Base-by-base conservation (phyloP, 371 early-diverging fungal genomes). In the Parasitella parasitica region DNA sequence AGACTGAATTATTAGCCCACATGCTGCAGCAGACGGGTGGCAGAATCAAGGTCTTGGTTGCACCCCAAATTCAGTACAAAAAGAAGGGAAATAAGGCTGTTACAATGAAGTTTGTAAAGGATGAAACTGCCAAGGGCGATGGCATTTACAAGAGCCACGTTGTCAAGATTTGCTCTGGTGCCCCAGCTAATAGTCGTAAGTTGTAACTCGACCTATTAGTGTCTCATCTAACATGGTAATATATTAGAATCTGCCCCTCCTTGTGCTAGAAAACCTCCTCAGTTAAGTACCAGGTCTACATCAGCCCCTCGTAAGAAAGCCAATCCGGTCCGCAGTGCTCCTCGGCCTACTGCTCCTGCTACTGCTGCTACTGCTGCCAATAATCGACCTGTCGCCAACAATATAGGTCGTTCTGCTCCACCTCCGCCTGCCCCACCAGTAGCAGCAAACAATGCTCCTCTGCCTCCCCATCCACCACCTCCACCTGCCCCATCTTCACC, bases 1-100 rank as follows among this genome's bases (percentile, higher is more conserved):
- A 95, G 77, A 95, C 94, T 6, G 96, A 94, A 76, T 72, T 95
- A 27, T 72, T 91, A 13, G 83, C 89, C 1, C 84, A 81, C 71
- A 71, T 88, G 26, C 67, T 70, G 36, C 81, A 76, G 54, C 69
- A 73, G 32, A 81, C 86, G 8, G 74, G 76, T 6, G 83, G 83
- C 8, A 49, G 69, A 35, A 48, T 68, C 66, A 71, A 74, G 5
- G 80, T 92, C 16, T 76, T 88, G 32, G 75, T 91, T 53, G 64
- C 61, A 27, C 72, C 73, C 27, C 73, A 75, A 38, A 89, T 91
- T 54, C 82, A 83, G 43, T 93, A 90, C 75, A 66, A 73, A 54
- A 94, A 91, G 74, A 94, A 94, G 82, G 86, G 88, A 39, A 82
- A 77, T 59, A 94, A 94, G 69, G 63, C 78, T 5, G 90, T 84